Evolutionary conservation across 2,329 filamentous ascomycete species (phyloP).

Genomic region (Exophiala calicioides): DNA sequence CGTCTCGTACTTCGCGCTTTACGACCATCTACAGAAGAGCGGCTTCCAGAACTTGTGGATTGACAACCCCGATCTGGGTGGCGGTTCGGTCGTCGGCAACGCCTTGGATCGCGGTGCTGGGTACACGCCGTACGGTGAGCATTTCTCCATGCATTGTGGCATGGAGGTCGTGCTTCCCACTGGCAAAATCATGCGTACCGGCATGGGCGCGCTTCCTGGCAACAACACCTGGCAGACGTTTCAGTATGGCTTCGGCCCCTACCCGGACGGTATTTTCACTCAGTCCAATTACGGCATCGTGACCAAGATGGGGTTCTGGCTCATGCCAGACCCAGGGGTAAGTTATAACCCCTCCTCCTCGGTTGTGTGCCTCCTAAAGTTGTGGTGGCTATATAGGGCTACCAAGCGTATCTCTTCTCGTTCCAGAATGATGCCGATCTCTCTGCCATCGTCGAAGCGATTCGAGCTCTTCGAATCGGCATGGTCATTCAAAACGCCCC

Average conservation of each 20-base stretch:
- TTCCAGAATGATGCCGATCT: conserved; percentile 20
- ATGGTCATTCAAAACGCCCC: conserved; percentile 11
- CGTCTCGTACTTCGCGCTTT: conserved; percentile 50
- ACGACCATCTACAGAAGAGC: conserved; percentile 42
- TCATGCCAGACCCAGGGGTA: conserved; percentile 25
- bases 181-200: conserved; percentile 41
- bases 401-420: conserved; percentile 18
- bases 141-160: conserved; percentile 48
- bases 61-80: conserved; percentile 51
- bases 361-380: too few relatives aligned
- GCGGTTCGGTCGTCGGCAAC: conserved; percentile 53
- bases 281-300: conserved; percentile 29
- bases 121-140: conserved; percentile 41
- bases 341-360: neutral
- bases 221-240: conserved; percentile 18
- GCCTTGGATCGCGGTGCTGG: conserved; percentile 47
- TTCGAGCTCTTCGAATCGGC: conserved; percentile 2
- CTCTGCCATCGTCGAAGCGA: conserved; percentile 7
- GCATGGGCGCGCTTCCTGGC: conserved; percentile 39
- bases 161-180: conserved; percentile 46
- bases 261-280: conserved; percentile 21
- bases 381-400: too few relatives aligned
- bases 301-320: conserved; percentile 28
- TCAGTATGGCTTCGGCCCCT: conserved; percentile 15
- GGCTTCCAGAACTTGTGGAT: conserved; percentile 46